A percentile compares a stretch with the other conserved stretches of the same genome.
Evolutionary conservation across 331 rosid species (phyloP).

Genomic region (Malus hybrid): DNA sequence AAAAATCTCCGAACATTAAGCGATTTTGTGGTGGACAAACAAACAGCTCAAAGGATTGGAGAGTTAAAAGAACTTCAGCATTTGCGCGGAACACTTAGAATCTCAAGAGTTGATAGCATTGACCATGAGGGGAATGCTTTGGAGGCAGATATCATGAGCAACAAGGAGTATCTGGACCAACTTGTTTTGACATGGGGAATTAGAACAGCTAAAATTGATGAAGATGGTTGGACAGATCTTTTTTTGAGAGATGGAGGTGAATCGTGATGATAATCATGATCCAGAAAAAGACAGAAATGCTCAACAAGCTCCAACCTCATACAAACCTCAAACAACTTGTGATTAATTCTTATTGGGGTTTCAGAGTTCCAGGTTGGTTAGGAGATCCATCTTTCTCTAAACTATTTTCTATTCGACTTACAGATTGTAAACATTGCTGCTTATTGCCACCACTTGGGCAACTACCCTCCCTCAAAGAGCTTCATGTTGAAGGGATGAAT

Average conservation of each 20-base stretch:
- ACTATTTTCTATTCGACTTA: not conserved
- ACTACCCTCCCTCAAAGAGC: too few relatives aligned
- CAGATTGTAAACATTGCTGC: not conserved
- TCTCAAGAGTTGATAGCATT: not conserved
- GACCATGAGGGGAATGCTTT: too few relatives aligned
- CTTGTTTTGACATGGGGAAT: not conserved
- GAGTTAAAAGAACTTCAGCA: not conserved
- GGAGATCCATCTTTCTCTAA: not conserved
- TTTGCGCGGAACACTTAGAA: not conserved
- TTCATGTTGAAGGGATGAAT: too few relatives aligned
- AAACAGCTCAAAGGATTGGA: not conserved
- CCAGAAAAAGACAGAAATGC: not conserved
- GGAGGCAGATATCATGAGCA: not conserved
- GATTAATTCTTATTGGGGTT: not conserved
- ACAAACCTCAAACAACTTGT: not conserved
- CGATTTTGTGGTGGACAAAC: not conserved
- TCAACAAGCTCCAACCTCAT: not conserved
- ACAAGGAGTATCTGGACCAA: not conserved
- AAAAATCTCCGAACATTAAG: not conserved
- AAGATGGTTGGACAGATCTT: too few relatives aligned
- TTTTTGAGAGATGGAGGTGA: too few relatives aligned
- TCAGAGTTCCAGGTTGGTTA: not conserved
- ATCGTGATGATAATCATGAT: too few relatives aligned
- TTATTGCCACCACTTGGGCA: not conserved
- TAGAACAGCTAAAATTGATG: too few relatives aligned